Evolutionary conservation across 257 asterid genomes (phyloP).

Genomic region (Henckelia pumila): DNA sequence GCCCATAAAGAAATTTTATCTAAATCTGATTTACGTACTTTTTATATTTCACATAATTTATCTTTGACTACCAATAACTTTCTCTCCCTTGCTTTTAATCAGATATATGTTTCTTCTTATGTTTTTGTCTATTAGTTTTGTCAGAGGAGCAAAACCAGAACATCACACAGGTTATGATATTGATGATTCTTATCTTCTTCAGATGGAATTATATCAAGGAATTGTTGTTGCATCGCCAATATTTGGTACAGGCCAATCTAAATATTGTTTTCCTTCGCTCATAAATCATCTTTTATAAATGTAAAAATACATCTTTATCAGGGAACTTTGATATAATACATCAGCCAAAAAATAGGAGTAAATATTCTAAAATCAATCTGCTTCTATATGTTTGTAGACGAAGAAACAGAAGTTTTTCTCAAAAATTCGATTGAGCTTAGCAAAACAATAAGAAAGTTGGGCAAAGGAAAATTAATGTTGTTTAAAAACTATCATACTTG

Average conservation of each 20-base stretch:
- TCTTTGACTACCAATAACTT: background rate
- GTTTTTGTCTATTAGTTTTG: slow-evolving; percentile 31
- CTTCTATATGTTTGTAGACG: slow-evolving; percentile 50
- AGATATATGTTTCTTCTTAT: slow-evolving; percentile 4
- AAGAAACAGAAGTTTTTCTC: slow-evolving; percentile 38
- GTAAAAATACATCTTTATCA: slow-evolving; percentile 20
- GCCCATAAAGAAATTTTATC: slow-evolving; percentile 37
- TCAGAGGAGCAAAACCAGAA: slow-evolving; percentile 45
- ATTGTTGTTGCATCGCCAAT: slow-evolving; percentile 53
- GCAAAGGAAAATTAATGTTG: slow-evolving; percentile 44
- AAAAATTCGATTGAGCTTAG: slow-evolving; percentile 40
- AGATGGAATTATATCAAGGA: slow-evolving; percentile 45
- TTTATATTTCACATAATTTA: background rate
- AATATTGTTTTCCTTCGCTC: background rate
- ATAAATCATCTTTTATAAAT: slow-evolving; percentile 10
- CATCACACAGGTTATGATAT: slow-evolving; percentile 45
- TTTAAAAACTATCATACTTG: slow-evolving; percentile 39
- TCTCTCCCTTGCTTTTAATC: background rate
- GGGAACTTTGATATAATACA: slow-evolving; percentile 50
- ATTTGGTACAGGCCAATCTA: slow-evolving; percentile 35
- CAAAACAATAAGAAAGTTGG: slow-evolving; percentile 37
- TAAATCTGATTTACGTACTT: slow-evolving; percentile 23
- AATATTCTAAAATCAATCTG: slow-evolving; percentile 39
- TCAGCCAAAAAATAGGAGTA: slow-evolving; percentile 45
- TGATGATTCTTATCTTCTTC: slow-evolving; percentile 46